Percentiles rank a stretch among this genome's conserved stretches.
These are phyloP conservation scores for Torrubiellomyces zombiae DNA, from an alignment of 2,329 filamentous ascomycete species.

Conservation along the genomic window DNA sequence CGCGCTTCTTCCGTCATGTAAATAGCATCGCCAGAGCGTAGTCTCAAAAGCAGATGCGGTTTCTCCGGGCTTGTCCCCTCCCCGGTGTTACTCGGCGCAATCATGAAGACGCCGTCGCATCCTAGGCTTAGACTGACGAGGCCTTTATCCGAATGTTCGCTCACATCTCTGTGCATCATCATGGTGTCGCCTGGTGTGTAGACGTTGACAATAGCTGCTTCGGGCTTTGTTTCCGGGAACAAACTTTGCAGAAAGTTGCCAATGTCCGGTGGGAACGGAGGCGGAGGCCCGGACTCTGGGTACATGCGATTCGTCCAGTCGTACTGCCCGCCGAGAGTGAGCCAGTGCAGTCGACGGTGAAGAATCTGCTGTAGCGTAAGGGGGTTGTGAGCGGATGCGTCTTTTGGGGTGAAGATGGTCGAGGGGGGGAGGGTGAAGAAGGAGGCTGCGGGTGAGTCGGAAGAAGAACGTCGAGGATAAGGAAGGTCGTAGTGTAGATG, in stretches of 20 bases:
- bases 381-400: slow-evolving; percentile 57
- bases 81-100: slow-evolving; percentile 39
- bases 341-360: slow-evolving; percentile 73
- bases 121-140: slow-evolving; percentile 78
- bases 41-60: slow-evolving; percentile 41
- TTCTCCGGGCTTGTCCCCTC: slow-evolving; percentile 15
- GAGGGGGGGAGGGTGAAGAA: slow-evolving; percentile 38
- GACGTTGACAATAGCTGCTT: slow-evolving; percentile 88
- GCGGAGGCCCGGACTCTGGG: slow-evolving; percentile 47
- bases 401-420: slow-evolving; percentile 47
- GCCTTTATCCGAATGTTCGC: slow-evolving; percentile 62
- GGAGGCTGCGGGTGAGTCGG: slow-evolving; percentile 30
- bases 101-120: slow-evolving; percentile 79
- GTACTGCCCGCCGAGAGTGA: slow-evolving; percentile 89
- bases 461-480: slow-evolving; percentile 30
- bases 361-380: slow-evolving; percentile 55
- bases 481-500: slow-evolving; percentile 62
- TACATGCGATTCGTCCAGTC: slow-evolving; percentile 87
- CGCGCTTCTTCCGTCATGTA: slow-evolving; percentile 73
- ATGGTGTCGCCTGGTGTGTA: slow-evolving; percentile 84
- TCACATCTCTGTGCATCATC: slow-evolving; percentile 86
- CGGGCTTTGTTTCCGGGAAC: slow-evolving; percentile 62
- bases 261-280: slow-evolving; percentile 60
- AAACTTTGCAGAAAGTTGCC: slow-evolving; percentile 47
- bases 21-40: slow-evolving; percentile 75